A percentile compares a stretch with the other conserved stretches of the same genome.
These are phyloP conservation scores for Nemania bipapillata DNA, from an alignment of 2,329 filamentous ascomycete genomes.

Conservation along the genomic window DNA sequence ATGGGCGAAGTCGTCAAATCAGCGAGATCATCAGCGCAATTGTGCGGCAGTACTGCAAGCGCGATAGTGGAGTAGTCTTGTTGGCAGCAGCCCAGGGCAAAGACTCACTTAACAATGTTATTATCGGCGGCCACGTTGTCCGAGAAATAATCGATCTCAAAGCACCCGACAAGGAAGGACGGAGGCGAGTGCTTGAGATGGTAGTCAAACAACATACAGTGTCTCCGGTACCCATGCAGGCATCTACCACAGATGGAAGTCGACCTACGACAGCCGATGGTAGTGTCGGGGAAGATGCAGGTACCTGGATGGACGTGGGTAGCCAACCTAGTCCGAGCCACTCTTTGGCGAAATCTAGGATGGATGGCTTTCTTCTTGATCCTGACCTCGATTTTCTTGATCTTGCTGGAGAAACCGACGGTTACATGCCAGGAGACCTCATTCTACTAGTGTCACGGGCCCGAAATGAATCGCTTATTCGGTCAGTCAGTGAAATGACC, in stretches of 20 bases:
- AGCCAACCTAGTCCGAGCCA: conserved; percentile 64
- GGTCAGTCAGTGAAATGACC: conserved; percentile 71
- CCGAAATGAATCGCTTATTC: conserved; percentile 90
- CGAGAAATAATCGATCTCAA: conserved; percentile 90
- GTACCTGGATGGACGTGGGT: conserved; percentile 79
- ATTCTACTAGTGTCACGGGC: conserved; percentile 86
- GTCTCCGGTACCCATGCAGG: conserved; percentile 53
- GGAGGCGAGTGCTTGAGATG: conserved; percentile 83
- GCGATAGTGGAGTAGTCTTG: conserved; percentile 82
- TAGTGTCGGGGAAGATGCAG: conserved; percentile 63
- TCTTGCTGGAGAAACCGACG: conserved; percentile 91
- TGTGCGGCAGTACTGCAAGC: conserved; percentile 83
- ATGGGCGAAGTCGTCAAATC: conserved; percentile 89
- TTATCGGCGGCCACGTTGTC: conserved; percentile 91
- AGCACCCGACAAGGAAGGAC: conserved; percentile 90
- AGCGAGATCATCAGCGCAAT: conserved; percentile 88
- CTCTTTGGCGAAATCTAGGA: conserved; percentile 49
- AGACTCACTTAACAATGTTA: conserved; percentile 87
- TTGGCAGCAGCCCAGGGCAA: conserved; percentile 93
- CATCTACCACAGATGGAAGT: conserved; percentile 58
- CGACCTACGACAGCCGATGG: conserved; percentile 68
- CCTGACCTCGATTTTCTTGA: conserved; percentile 88
- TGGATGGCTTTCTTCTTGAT: conserved; percentile 77
- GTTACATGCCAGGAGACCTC: conserved; percentile 97
- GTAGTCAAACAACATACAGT: conserved; percentile 70